A percentile compares a stretch with the other conserved stretches of the same genome.
Conservation (phyloP, 306 rosid genomes). For the Cucumis cinereus region DNA sequence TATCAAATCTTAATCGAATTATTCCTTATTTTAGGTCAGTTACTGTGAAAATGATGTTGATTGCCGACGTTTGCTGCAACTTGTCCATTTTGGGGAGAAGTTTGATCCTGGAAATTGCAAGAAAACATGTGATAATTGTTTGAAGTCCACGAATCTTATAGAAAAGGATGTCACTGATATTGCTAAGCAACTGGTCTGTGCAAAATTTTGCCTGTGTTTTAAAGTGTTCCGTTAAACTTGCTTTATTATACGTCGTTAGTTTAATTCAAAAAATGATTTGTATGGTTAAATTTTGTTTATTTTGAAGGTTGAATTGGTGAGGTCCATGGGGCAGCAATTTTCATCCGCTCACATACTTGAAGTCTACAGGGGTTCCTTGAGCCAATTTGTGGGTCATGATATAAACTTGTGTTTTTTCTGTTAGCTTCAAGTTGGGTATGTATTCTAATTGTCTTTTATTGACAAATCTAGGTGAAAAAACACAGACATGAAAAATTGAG, state of each 20-base stretch:
- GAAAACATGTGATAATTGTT: slow-evolving; percentile 94
- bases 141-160: slow-evolving; percentile 42
- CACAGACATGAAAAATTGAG: slow-evolving; percentile 59
- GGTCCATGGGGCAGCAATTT: slow-evolving; percentile 58
- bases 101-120: slow-evolving; percentile 70
- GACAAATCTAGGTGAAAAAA: slow-evolving; percentile 63
- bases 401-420: background rate
- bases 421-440: slow-evolving; percentile 1
- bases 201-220: slow-evolving; percentile 4
- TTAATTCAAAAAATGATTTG: background rate
- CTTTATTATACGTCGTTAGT: background rate
- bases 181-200: slow-evolving; percentile 77
- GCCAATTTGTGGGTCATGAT: slow-evolving; percentile 57
- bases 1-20: background rate
- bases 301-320: slow-evolving; percentile 73
- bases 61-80: slow-evolving; percentile 85
- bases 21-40: slow-evolving; percentile 47
- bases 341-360: slow-evolving; percentile 85
- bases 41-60: slow-evolving; percentile 91
- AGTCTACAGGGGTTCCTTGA: slow-evolving; percentile 86
- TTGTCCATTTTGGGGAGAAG: slow-evolving; percentile 86
- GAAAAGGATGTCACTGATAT: slow-evolving; percentile 82
- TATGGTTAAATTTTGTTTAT: slow-evolving; percentile 6
- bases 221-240: background rate
- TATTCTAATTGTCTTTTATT: slow-evolving; percentile 11